Base-by-base conservation (phyloP, 805 yeast species). In the Saturnispora gosingensis region DNA sequence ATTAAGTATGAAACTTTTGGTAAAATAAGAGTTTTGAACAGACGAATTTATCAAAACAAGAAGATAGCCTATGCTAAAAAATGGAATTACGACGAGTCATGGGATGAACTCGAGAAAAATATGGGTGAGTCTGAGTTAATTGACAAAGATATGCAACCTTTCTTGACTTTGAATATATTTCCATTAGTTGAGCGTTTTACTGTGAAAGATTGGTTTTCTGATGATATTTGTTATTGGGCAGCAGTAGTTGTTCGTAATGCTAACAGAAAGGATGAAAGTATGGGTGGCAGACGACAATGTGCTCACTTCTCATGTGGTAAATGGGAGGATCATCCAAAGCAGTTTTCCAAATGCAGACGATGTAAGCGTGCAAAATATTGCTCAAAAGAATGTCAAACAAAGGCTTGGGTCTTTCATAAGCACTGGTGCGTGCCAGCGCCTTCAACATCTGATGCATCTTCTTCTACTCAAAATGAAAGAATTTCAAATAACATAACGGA, bases 201-300 rank as follows among this genome's bases (percentile, higher is more conserved):
- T 0, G 77, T 80, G 18, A 75, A 75, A 51, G 73, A 77, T 49
- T 69, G 74, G 45, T 79, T 84, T 58, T 80, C 88, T 3, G 78
- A 83, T 43, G 97, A 90, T 58, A 81, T 89, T 73, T 83, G 85
- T 58, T 89, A 90, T 67, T 91, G 99, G 99, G 88, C 97, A 2
- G 93, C 96, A 3, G 96, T 91, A n/a, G 88, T 90, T 39, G 93
- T 93, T 90, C 75, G 98, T 51, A 93, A 93, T 66, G 89, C 96
- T 1, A 91, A 97, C 64, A 78, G 97, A 52, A 82, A 90, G 61
- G 93, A 91, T 65, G 97, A 90, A 62, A 66, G 76, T 43, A 77
- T 84, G 53, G 91, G 91, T 16, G 97, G 97, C 1, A 85, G 91
- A 30, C 76, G 98, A 49, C 98, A 93, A 68, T 91, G 99, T 67